Evolutionary conservation across 2,329 filamentous ascomycete species (phyloP).

Genomic region (Diaporthe citri): DNA sequence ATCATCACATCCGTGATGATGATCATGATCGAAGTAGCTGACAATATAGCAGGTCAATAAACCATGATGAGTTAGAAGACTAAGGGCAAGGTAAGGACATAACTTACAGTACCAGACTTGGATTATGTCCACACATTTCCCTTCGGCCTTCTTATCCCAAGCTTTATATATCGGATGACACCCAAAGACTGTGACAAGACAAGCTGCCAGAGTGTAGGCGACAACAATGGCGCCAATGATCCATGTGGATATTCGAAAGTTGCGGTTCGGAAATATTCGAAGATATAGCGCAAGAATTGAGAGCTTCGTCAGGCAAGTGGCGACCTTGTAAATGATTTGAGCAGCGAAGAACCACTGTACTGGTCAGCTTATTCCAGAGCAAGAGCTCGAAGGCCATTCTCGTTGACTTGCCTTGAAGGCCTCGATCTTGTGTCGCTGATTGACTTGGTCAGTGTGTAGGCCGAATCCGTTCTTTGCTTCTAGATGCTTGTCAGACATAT

Average conservation of each 20-base stretch:
- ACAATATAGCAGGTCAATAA: neutral
- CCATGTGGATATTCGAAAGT: slow-evolving; percentile 4
- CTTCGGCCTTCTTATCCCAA: slow-evolving; percentile 18
- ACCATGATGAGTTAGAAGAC: too few species aligned
- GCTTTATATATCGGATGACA: slow-evolving; percentile 12
- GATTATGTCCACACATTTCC: slow-evolving; percentile 19
- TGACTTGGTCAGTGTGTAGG: slow-evolving; percentile 7
- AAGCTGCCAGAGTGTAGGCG: slow-evolving; percentile 16
- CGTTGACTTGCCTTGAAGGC: slow-evolving; percentile 6
- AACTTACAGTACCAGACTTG: slow-evolving; percentile 19
- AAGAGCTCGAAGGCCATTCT: neutral
- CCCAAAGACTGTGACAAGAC: slow-evolving; percentile 4
- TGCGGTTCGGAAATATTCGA: slow-evolving; percentile 4
- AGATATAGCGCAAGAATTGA: slow-evolving; percentile 34
- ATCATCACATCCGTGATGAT: slow-evolving; percentile 41
- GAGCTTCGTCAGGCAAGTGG: slow-evolving; percentile 38
- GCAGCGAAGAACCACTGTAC: slow-evolving; percentile 41
- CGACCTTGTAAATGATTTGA: slow-evolving; percentile 41
- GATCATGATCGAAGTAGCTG: slow-evolving; percentile 38
- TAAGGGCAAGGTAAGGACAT: neutral
- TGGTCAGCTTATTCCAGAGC: neutral
- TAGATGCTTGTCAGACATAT: neutral
- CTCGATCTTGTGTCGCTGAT: slow-evolving; percentile 7
- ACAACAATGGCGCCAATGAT: neutral
- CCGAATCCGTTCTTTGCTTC: slow-evolving; percentile 25